These are phyloP conservation scores for Atkinsonella texensis DNA, from an alignment of 2,329 filamentous ascomycete species.

Conservation along the genomic window DNA sequence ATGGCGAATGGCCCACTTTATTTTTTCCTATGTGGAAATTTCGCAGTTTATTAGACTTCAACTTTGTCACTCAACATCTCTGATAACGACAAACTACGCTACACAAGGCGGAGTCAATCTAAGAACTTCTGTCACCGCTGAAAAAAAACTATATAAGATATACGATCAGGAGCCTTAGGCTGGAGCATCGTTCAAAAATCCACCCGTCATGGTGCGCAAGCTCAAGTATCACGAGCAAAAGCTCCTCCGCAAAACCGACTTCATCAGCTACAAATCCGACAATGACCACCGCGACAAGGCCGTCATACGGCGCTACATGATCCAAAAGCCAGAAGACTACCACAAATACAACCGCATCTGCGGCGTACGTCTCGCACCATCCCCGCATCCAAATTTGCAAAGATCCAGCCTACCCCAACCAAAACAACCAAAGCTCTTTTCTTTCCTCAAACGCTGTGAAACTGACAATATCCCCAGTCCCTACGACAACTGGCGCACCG, in stretches of 20 bases:
- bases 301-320: slow-evolving; percentile 76
- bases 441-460: slow-evolving; percentile 1
- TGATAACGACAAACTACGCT: not conserved
- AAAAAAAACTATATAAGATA: not conserved
- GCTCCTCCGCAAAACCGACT: slow-evolving; percentile 86
- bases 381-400: not conserved
- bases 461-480: slow-evolving; percentile 38
- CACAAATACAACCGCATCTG: slow-evolving; percentile 53
- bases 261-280: slow-evolving; percentile 87
- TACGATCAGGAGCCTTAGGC: not conserved
- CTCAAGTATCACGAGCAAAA: slow-evolving; percentile 96
- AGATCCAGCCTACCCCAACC: not conserved
- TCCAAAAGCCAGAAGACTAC: slow-evolving; percentile 84
- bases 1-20: not conserved
- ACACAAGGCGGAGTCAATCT: not conserved
- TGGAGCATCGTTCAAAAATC: not conserved
- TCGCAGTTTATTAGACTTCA: not conserved
- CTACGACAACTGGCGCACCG: slow-evolving; percentile 82
- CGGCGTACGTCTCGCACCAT: slow-evolving; percentile 38
- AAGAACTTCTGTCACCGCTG: not conserved
- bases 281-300: slow-evolving; percentile 70
- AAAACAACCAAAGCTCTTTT: not conserved
- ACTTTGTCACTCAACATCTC: not conserved
- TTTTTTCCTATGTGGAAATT: not conserved
- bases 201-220: slow-evolving; percentile 67